Conservation (phyloP, 176 grass and related monocot genomes). For the Eragrostis curvula region DNA sequence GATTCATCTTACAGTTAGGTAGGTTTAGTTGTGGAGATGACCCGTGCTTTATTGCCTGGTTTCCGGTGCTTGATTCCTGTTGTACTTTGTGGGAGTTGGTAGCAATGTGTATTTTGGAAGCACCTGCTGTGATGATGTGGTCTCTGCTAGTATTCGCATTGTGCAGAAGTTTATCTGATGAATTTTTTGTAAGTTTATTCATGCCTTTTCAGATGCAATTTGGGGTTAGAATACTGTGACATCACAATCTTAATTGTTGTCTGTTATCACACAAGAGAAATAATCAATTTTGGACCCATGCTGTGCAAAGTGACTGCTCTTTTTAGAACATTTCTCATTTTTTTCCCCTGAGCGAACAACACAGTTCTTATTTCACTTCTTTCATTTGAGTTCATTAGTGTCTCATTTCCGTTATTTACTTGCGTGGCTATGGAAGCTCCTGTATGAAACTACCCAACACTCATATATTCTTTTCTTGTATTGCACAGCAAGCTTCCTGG, state of each 20-base stretch:
- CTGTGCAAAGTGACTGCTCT: not conserved
- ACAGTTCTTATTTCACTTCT: not conserved
- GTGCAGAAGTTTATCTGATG: not conserved
- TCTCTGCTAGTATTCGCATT: not conserved
- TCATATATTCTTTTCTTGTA: constrained; percentile 8
- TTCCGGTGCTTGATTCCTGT: constrained; percentile 14
- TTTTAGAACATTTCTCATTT: not conserved
- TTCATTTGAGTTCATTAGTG: not conserved
- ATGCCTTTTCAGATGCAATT: not conserved
- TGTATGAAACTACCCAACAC: not conserved
- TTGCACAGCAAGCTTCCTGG: constrained; percentile 75
- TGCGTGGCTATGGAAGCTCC: constrained; percentile 27
- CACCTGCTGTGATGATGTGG: constrained; percentile 2
- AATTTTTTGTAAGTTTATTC: not conserved
- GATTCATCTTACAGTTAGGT: not conserved
- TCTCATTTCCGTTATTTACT: constrained; percentile 24
- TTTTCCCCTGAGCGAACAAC: not conserved
- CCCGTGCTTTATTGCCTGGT: not conserved
- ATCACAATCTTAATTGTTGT: not conserved
- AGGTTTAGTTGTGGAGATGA: constrained; percentile 19
- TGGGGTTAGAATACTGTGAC: not conserved
- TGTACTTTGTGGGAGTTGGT: constrained; percentile 39
- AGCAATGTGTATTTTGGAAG: constrained; percentile 21
- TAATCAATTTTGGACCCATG: not conserved
- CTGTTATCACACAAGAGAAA: not conserved